Percentiles rank a stretch among this genome's conserved stretches.
Evolutionary conservation across 129 eudicot genomes (phyloP).

Genomic region (Glebionis coronaria): DNA sequence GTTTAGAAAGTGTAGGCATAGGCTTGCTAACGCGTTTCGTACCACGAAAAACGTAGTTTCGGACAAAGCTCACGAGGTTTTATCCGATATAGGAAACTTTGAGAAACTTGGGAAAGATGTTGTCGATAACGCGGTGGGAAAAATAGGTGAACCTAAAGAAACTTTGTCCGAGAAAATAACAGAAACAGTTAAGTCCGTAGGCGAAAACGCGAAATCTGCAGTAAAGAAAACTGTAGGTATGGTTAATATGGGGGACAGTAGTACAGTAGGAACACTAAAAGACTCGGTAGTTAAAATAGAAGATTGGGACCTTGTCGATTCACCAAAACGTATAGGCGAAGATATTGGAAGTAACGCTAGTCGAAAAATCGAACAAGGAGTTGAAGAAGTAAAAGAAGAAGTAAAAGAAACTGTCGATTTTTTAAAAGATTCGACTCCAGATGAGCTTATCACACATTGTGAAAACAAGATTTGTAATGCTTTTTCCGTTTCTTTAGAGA

Average conservation of each 20-base stretch:
- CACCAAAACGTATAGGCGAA: conserved; percentile 19
- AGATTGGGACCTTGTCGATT: conserved; percentile 21
- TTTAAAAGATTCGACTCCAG: conserved; percentile 1
- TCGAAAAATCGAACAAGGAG: conserved; percentile 16
- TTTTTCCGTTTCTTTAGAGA: background rate
- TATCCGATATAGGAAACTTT: background rate
- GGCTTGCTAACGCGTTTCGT: conserved; percentile 27
- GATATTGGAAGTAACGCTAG: conserved; percentile 20
- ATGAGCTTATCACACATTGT: conserved; percentile 6
- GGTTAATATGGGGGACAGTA: background rate
- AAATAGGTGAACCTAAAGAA: background rate
- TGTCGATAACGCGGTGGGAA: conserved; percentile 5
- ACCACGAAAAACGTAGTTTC: conserved; percentile 24
- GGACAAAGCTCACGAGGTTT: conserved; percentile 18
- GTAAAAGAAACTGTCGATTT: conserved; percentile 16
- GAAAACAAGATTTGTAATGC: conserved; percentile 14
- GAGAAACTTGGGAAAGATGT: conserved; percentile 28
- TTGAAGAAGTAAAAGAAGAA: conserved; percentile 19
- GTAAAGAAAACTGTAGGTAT: background rate
- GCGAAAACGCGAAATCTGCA: background rate
- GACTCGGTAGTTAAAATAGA: conserved; percentile 7
- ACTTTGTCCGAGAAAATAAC: background rate
- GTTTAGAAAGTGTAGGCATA: conserved; percentile 49
- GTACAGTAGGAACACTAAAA: background rate
- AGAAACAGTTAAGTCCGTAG: background rate